A percentile compares a stretch with the other conserved stretches of the same genome.
Conservation (phyloP, 345 rosid genomes). For the Euphorbia lathyris region DNA sequence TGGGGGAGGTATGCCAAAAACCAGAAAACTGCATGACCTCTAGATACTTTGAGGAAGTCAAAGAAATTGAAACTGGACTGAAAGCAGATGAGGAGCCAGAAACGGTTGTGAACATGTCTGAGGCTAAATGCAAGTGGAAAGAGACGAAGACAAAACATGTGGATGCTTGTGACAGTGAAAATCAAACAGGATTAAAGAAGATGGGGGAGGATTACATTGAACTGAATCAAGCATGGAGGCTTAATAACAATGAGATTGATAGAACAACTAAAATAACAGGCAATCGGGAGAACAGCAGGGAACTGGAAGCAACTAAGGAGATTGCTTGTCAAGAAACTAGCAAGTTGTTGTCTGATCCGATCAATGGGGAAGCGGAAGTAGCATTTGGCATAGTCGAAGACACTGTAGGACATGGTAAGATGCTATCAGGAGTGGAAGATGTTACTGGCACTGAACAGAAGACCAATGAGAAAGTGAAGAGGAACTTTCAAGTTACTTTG, state of each 20-base stretch:
- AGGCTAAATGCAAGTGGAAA: slow-evolving; percentile 23
- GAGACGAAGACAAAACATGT: slow-evolving; percentile 12
- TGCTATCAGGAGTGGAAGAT: slow-evolving; percentile 19
- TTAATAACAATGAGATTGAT: slow-evolving; percentile 23
- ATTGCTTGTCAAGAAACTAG: slow-evolving; percentile 27
- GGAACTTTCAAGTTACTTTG: slow-evolving; percentile 19
- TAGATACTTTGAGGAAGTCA: slow-evolving; percentile 36
- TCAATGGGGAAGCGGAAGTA: slow-evolving; percentile 28
- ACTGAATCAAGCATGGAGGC: slow-evolving; percentile 18
- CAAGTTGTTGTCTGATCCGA: slow-evolving; percentile 21
- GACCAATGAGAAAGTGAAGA: slow-evolving; percentile 28
- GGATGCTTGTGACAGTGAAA: not conserved
- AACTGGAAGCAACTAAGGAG: slow-evolving; percentile 25
- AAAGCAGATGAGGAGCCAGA: slow-evolving; percentile 19
- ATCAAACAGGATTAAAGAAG: slow-evolving; percentile 17
- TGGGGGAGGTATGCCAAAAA: slow-evolving; percentile 9
- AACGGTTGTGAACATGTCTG: slow-evolving; percentile 10
- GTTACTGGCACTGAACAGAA: slow-evolving; percentile 25
- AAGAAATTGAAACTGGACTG: slow-evolving; percentile 39
- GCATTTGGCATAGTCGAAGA: slow-evolving; percentile 21
- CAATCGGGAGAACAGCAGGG: slow-evolving; percentile 26
- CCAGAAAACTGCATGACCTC: slow-evolving; percentile 20
- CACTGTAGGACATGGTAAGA: slow-evolving; percentile 19
- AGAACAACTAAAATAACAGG: slow-evolving; percentile 28
- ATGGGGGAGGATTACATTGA: slow-evolving; percentile 17